These are phyloP conservation scores for Saccharomyces mikatae DNA, from an alignment of 805 yeast genomes.

Conservation along the genomic window DNA sequence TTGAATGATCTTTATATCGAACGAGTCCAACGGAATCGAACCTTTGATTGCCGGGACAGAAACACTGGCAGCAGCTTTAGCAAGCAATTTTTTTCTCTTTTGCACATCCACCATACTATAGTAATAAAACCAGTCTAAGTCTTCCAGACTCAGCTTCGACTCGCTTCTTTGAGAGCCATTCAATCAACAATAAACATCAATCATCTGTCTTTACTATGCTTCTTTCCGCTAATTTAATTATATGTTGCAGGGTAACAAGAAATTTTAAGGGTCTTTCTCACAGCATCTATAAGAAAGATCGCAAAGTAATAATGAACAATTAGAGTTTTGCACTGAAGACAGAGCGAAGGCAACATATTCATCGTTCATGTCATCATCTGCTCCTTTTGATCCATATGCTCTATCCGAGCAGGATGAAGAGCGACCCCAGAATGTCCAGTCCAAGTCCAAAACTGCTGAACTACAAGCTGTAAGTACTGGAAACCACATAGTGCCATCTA, in stretches of 20 bases:
- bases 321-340: not conserved
- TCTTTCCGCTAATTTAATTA: not conserved
- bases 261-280: not conserved
- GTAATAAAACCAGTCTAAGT: not conserved
- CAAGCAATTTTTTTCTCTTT: constrained; percentile 15
- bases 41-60: constrained; percentile 29
- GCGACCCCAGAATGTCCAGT: constrained; percentile 19
- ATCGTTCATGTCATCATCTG: constrained; percentile 55
- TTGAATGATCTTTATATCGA: constrained; percentile 53
- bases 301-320: not conserved
- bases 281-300: not conserved
- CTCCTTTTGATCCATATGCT: constrained; percentile 78
- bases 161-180: not conserved
- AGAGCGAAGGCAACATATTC: not conserved
- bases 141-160: not conserved
- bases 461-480: constrained; percentile 61
- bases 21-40: constrained; percentile 33
- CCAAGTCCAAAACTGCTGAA: constrained; percentile 58
- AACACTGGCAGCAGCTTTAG: constrained; percentile 32
- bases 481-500: not conserved
- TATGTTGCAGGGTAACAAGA: not conserved
- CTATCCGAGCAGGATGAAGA: constrained; percentile 47
- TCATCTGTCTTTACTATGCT: not conserved
- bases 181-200: not conserved
- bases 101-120: not conserved